Conservation (phyloP, 1,284 basidiomycete genomes). For the Sanghuangporus baumii region DNA sequence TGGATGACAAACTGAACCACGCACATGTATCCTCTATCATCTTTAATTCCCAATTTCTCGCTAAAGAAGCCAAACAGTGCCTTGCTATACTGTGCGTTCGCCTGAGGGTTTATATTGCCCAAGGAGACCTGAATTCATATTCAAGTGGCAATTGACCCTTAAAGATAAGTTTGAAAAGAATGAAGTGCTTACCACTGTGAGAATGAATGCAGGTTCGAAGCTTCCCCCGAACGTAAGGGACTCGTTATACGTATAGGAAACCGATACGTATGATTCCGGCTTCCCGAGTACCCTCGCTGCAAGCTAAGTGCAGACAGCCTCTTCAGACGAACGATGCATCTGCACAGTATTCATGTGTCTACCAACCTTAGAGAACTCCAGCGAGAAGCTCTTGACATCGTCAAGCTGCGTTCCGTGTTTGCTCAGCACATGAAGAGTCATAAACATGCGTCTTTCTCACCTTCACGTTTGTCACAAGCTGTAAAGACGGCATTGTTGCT, state of each 20-base stretch:
- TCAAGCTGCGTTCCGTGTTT: slow-evolving; percentile 29
- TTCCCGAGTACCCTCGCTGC: slow-evolving; percentile 46
- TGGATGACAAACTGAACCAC: not conserved
- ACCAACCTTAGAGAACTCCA: slow-evolving; percentile 57
- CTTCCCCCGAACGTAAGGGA: slow-evolving; percentile 52
- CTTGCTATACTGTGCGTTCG: slow-evolving; percentile 49
- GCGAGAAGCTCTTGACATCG: slow-evolving; percentile 47
- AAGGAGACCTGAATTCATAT: slow-evolving; percentile 40
- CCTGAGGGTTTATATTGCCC: slow-evolving; percentile 45
- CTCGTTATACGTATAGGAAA: slow-evolving; percentile 51
- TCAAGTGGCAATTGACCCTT: not conserved
- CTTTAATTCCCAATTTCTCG: slow-evolving; percentile 42
- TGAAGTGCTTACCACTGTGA: slow-evolving; percentile 43
- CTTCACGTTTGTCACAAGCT: slow-evolving; percentile 56
- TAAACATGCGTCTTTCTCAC: slow-evolving; percentile 24
- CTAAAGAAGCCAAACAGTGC: slow-evolving; percentile 48
- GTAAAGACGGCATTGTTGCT: slow-evolving; percentile 48
- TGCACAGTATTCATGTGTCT: not conserved
- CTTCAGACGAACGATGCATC: not conserved
- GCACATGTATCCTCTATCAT: slow-evolving; percentile 53
- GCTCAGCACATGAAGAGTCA: not conserved
- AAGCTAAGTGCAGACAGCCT: slow-evolving; percentile 29
- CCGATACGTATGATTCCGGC: slow-evolving; percentile 46
- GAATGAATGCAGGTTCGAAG: slow-evolving; percentile 56
- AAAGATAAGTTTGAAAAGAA: not conserved